Conservation (phyloP, 2,329 filamentous ascomycete genomes). For the Rhynchosporium graminicola region DNA sequence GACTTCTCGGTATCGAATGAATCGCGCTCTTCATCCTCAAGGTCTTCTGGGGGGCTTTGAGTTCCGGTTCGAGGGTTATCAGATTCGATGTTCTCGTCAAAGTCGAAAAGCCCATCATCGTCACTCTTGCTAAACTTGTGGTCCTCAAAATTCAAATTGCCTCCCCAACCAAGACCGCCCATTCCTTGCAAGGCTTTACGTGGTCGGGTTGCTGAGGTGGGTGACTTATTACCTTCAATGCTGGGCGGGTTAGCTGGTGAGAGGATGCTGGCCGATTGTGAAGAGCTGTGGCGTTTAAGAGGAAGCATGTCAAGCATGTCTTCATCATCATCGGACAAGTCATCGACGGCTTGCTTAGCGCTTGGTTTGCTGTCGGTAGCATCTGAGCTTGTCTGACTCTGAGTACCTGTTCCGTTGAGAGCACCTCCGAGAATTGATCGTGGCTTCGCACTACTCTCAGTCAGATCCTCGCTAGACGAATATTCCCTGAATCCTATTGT, state of each 20-base stretch:
- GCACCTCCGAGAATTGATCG: constrained; percentile 15
- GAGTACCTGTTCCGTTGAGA: constrained; percentile 4
- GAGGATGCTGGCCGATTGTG: constrained; percentile 23
- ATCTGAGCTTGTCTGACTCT: background rate
- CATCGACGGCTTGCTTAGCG: constrained; percentile 13
- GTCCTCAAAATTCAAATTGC: constrained; percentile 18
- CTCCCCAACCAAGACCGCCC: constrained; percentile 6
- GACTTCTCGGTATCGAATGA: constrained; percentile 16
- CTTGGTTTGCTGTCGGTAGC: background rate
- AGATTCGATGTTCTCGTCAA: constrained; percentile 30
- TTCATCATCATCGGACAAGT: constrained; percentile 30
- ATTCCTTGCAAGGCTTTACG: constrained; percentile 15
- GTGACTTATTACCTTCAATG: constrained; percentile 19
- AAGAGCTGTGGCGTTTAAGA: constrained; percentile 23
- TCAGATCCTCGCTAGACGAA: constrained; percentile 29
- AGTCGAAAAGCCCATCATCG: constrained; percentile 35
- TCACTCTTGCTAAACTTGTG: constrained; percentile 30
- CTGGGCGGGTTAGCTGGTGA: constrained; percentile 16
- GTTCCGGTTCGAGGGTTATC: background rate
- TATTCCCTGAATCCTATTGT: constrained; percentile 21
- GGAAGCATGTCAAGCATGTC: constrained; percentile 36
- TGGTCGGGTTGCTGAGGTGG: constrained; percentile 19
- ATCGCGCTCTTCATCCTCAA: constrained; percentile 21
- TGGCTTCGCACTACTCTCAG: constrained; percentile 18
- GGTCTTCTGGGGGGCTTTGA: constrained; percentile 16